Base-by-base conservation (phyloP, 441 rosid genomes). In the Breynia disticha region DNA sequence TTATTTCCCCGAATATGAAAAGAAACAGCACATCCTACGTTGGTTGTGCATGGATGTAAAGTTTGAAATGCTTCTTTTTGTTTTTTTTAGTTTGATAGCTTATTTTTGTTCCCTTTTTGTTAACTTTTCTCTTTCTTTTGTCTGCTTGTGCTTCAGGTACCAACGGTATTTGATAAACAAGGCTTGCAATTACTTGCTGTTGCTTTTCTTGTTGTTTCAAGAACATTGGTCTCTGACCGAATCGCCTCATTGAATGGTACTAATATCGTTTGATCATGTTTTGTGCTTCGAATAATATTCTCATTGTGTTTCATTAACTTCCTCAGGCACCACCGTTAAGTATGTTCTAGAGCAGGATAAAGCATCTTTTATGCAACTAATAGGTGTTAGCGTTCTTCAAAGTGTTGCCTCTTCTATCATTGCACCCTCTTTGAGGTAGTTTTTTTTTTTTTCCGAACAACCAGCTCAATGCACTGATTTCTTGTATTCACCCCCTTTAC, bases 211-310 rank as follows among this genome's bases (percentile, higher is more conserved):
- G 95, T 94, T 50, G 71, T 90, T 64, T 87, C 97, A 24, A 82
- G 97, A 84, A 94, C 99, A 52, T 79, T 83, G 94, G 73, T 87
- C 55, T 87, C 99, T 15, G 99, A 90, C 74, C 79, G 99, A 58
- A 94, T 94, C 63, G 99, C 99, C 59, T 85, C 97, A 50, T 72
- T 94, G 68, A 94, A 94, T 62, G 97, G 97, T 94, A 78, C 19
- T 54, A n/a, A 18, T 24, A 21, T 66, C 8, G 3, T 16, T 18
- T 49, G 20, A 42, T 48, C 47, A 42, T 46, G 37, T 24, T 18
- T 5, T 48, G 42, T 65, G 46, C 21, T 19, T 61, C 46, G 67
- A 10, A 13, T 58, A 38, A 20, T 65, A n/a, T 55, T 54, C 42
- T 50, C 45, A 45, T 38, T 52, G 38, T 55, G 18, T 56, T 52